Evolutionary conservation across 768 basidiomycete species (phyloP), one percentile per base, ranked within the genome.

Genomic region (Kockovaella imperatae): DNA sequence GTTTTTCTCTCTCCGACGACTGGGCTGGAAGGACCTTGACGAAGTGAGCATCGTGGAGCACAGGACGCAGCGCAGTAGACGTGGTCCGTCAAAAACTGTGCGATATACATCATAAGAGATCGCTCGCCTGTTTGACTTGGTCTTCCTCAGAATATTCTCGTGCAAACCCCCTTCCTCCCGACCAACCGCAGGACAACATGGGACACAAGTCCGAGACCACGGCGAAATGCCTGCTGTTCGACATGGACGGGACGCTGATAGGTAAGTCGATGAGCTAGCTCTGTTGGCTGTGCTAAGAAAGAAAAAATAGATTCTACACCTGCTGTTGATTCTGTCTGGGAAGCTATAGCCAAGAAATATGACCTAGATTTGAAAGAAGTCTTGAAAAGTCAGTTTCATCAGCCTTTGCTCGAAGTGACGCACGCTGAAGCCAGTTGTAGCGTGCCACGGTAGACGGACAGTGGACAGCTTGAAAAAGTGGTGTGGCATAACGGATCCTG

Each of bases 261-360:
- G 67, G 64, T 64, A 42, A 28, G 64, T 50, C 25, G 35, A 34
- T 20, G 25, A 13, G n/a, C 17, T n/a, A 20, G 21, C 21, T 3
- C 29, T 21, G 18, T 14, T 7, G n/a, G 26, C 14, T 10, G 21
- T 21, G 38, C 18, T 39, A 10, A 10, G 38, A 39, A 18, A 23
- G 11, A n/a, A 18, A 6, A 30, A 5, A 79, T 84, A 61, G 86
- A 88, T 71, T 87, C 86, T 2, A 88, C 86, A 4, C 84, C 84
- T 1, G 87, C 86, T 3, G 83, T 88, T n/a, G 55, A 80, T 42
- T 77, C 77, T 50, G 83, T 85, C 6, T 90, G 87, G 87, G 74
- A 78, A 42, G 78, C 73, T 36, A 89, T 86, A 64, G 75, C 77
- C 32, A 74, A 71, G 34, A 77, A 83, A 49, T 86, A 86, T 40